A percentile compares a stretch with the other conserved stretches of the same genome.
Evolutionary conservation across 495 filamentous ascomycete species (phyloP).

Genomic region (Geopyxis carbonaria): DNA sequence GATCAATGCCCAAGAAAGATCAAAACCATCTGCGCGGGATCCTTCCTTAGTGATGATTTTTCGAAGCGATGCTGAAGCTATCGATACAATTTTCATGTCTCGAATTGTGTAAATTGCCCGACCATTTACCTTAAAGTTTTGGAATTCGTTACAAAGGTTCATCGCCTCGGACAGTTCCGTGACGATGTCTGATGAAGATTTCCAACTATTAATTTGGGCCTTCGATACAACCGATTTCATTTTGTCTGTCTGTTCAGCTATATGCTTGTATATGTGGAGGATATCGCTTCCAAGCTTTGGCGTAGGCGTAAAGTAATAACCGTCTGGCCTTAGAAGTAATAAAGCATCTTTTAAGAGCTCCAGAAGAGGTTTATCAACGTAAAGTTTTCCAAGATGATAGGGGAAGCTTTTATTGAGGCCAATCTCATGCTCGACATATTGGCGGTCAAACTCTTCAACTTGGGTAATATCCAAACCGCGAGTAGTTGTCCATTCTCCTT

Average conservation of each 20-base stretch:
- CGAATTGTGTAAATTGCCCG: conserved; percentile 2
- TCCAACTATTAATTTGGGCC: background rate
- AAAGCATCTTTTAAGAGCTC: conserved; percentile 8
- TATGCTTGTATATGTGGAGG: conserved; percentile 1
- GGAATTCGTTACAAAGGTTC: conserved; percentile 5
- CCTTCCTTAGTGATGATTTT: background rate
- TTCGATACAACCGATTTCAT: conserved; percentile 1
- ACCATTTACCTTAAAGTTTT: background rate
- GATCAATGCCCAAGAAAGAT: conserved; percentile 13
- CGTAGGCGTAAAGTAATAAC: conserved; percentile 12
- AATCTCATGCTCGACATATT: no score
- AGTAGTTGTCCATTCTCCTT: conserved; percentile 10
- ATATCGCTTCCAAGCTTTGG: conserved; percentile 1
- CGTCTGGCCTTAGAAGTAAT: conserved; percentile 8
- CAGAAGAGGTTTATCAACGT: conserved; percentile 1
- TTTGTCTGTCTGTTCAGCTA: background rate
- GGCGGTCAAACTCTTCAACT: conserved; percentile 5
- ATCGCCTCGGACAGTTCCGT: conserved; percentile 7
- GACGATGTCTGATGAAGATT: no score
- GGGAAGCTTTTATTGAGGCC: background rate
- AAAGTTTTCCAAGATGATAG: conserved; percentile 5
- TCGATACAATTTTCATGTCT: conserved; percentile 7
- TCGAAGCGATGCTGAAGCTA: conserved; percentile 4
- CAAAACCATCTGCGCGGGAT: background rate
- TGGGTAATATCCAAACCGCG: conserved; percentile 7